Conservation (phyloP, 1,139 yeast genomes). For the Yamadazyma buinensis region DNA sequence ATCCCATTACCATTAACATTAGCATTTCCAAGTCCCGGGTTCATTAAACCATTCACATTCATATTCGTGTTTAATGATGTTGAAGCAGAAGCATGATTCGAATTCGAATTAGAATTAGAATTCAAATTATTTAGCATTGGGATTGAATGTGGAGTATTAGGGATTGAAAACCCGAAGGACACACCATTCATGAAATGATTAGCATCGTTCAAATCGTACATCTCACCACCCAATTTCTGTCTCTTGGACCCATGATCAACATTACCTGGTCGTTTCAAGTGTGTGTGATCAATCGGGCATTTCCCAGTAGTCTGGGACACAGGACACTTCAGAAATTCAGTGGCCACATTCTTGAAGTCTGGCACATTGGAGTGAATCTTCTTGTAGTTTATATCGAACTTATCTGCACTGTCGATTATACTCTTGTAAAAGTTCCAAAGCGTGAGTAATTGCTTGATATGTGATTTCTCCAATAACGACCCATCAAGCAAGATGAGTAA, state of each 20-base stretch:
- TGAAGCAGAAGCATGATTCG: too few species aligned
- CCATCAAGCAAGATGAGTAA: conserved; percentile 16
- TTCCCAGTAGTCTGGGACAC: conserved; percentile 24
- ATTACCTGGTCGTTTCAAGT: conserved; percentile 3
- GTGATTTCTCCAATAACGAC: conserved; percentile 16
- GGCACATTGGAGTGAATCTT: conserved; percentile 35
- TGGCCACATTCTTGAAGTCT: conserved; percentile 17
- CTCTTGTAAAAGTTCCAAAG: conserved; percentile 43
- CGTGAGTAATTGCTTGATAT: conserved; percentile 26
- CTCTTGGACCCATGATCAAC: not conserved
- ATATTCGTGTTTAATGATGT: too few species aligned
- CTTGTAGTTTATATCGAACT: conserved; percentile 30
- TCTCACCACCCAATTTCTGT: not conserved
- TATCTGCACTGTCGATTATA: conserved; percentile 28
- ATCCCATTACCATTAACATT: too few species aligned
- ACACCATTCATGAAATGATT: too few species aligned
- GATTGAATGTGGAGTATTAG: too few species aligned
- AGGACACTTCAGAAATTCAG: conserved; percentile 24
- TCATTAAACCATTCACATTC: too few species aligned
- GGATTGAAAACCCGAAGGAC: too few species aligned
- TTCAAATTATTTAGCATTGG: not conserved
- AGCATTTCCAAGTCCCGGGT: too few species aligned
- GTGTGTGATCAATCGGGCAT: conserved; percentile 33
- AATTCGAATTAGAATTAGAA: too few species aligned
- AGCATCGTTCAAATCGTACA: too few species aligned